These are phyloP conservation scores for Pseudogymnoascus sp. DNA, from an alignment of 2,329 filamentous ascomycete species.

Conservation along the genomic window DNA sequence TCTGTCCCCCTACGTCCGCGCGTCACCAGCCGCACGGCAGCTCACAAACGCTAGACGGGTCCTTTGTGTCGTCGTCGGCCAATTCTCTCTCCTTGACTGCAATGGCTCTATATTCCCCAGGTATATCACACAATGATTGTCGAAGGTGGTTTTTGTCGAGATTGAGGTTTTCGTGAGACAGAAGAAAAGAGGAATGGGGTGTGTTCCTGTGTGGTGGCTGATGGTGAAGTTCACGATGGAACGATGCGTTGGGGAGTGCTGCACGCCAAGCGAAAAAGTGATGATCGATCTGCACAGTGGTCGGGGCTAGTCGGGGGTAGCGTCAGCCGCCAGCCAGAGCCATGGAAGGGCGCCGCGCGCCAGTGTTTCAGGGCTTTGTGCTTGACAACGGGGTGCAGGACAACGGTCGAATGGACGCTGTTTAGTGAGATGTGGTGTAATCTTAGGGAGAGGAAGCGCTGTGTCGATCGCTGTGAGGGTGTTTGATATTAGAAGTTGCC, in stretches of 20 bases:
- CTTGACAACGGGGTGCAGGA: not conserved
- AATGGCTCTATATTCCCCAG: not conserved
- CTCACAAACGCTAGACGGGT: not conserved
- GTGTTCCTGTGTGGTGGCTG: not conserved
- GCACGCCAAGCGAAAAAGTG: not conserved
- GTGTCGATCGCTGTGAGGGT: not conserved
- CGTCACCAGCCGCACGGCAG: constrained; percentile 1
- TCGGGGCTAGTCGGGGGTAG: not conserved
- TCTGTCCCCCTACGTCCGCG: not conserved
- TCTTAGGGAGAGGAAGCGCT: not conserved
- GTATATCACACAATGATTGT: not conserved
- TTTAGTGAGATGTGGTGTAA: not conserved
- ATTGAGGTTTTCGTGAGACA: not conserved
- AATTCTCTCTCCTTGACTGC: not conserved
- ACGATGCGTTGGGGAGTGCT: not conserved
- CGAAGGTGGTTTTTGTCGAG: not conserved
- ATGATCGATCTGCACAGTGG: not conserved
- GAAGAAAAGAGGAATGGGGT: not conserved
- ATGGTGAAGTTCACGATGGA: not conserved
- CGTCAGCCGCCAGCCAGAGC: not conserved
- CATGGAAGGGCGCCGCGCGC: not conserved
- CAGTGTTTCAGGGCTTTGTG: not conserved
- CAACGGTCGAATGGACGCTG: not conserved
- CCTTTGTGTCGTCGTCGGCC: not conserved
- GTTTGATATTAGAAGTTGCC: not conserved